Percentiles rank a stretch among this genome's conserved stretches.
phyloP scores from a whole-genome alignment of 2,329 filamentous ascomycete genomes.

The Sclerotinia glacialis region DNA sequence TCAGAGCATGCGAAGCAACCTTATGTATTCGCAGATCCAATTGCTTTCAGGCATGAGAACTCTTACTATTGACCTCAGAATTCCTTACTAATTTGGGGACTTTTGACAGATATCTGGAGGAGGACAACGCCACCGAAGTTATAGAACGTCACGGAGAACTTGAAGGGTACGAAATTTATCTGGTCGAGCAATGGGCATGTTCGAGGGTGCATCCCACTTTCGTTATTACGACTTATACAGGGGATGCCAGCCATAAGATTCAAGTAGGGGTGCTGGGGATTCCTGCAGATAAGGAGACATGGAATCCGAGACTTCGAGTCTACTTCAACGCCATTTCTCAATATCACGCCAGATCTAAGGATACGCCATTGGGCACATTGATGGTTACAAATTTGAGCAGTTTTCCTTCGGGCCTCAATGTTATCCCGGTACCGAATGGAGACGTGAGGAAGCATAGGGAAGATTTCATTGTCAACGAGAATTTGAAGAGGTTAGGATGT shows the following conservation, averaged over 20 bases:
- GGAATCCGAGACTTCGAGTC: constrained; percentile 74
- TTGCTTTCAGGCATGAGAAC: constrained; percentile 53
- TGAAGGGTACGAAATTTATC: constrained; percentile 83
- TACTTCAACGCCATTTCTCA: constrained; percentile 86
- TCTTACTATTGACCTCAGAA: neutral
- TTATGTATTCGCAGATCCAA: constrained; percentile 63
- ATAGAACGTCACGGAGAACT: constrained; percentile 69
- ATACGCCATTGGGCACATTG: constrained; percentile 77
- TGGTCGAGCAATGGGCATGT: constrained; percentile 97
- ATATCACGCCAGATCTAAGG: constrained; percentile 78
- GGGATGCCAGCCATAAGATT: constrained; percentile 76
- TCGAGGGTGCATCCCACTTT: constrained; percentile 87
- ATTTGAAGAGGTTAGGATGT: constrained; percentile 88
- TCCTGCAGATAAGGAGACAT: constrained; percentile 72
- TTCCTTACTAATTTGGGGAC: constrained; percentile 17
- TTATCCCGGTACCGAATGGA: constrained; percentile 86
- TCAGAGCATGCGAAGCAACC: constrained; percentile 15
- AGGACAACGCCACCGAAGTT: constrained; percentile 73
- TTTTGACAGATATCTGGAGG: constrained; percentile 68
- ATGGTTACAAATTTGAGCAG: constrained; percentile 93
- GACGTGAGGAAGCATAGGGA: constrained; percentile 77
- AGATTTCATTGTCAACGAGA: constrained; percentile 89
- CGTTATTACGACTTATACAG: constrained; percentile 89
- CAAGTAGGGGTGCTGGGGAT: constrained; percentile 77
- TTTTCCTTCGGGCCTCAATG: constrained; percentile 87